Evolutionary conservation across 352 stramenopile species (phyloP), one percentile per base, ranked within the genome.

Genomic region (Phytophthora idaei): DNA sequence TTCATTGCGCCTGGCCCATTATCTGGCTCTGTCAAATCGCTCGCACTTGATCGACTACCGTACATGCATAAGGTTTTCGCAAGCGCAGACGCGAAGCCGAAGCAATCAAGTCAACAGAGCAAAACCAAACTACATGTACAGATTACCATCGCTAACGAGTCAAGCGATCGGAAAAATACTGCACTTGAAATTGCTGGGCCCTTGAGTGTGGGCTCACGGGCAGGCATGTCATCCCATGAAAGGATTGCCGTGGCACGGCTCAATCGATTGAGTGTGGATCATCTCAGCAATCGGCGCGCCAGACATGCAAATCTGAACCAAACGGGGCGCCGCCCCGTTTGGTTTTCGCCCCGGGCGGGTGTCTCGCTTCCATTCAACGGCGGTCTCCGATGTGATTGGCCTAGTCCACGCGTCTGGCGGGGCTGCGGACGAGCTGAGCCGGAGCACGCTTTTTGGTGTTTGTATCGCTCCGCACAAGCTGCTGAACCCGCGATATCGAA

Each of bases 361-460:
- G 64, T 51, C 64, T 63, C 46, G 51, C 28, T 45, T 15, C 58
- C 64, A 64, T 39, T 72, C 58, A 31, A 39, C 37, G n/a, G 21
- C 21, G 58, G 37, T 56, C 15, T 64, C 39, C 46, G 52, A 53
- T 64, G 15, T 64, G 51, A 72, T 72, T 72, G 64, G 64, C 37
- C 39, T 72, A 12, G 15, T 39, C 14, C 64, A 72, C 64, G 64
- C 32, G 51, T 36, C 25, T n/a, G n/a, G 12, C 36, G 36, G 36
- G 36, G 3, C 6, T 42, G 36, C n/a, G 12, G 36, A 42, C 36
- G 21, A 21, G 21, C 57, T 71, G 64, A 71, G 64, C 57, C 57
- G 64, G 51, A 67, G 49, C 64, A 54, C 31, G 54, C 50, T 39
- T 71, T 69, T 71, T 71, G 57, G 57, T 71, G 64, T 67, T 63